phyloP scores from a whole-genome alignment of 2,329 filamentous ascomycete genomes.

The Xylaria hypoxylon region DNA sequence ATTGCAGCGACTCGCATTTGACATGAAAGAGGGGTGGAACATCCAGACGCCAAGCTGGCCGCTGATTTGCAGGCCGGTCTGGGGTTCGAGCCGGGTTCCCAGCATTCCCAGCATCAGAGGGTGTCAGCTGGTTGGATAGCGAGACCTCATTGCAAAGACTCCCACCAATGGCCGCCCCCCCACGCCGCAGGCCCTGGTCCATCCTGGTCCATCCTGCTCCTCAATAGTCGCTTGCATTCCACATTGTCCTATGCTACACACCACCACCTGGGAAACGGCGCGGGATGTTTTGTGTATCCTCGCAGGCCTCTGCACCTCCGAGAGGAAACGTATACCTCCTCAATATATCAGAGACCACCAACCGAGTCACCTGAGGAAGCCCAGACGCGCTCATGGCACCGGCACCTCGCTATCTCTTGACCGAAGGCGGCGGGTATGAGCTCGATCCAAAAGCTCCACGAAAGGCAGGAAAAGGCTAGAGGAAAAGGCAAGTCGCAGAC shows the following conservation, averaged over 20 bases:
- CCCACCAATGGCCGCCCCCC: slow-evolving; percentile 40
- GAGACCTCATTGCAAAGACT: slow-evolving; percentile 45
- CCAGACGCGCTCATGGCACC: slow-evolving; percentile 41
- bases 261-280: slow-evolving; percentile 49
- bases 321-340: slow-evolving; percentile 36
- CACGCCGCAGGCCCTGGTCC: slow-evolving; percentile 32
- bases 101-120: slow-evolving; percentile 37
- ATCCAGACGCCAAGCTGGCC: slow-evolving; percentile 43
- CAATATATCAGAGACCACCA: slow-evolving; percentile 47
- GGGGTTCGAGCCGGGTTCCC: slow-evolving; percentile 46
- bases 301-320: slow-evolving; percentile 49
- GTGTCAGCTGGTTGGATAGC: slow-evolving; percentile 55
- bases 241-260: slow-evolving; percentile 47
- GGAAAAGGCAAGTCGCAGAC: slow-evolving; percentile 43
- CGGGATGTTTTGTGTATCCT: slow-evolving; percentile 46
- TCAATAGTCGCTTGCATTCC: slow-evolving; percentile 40
- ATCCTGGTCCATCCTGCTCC: slow-evolving; percentile 37
- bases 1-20: slow-evolving; percentile 44
- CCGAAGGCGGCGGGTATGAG: slow-evolving; percentile 36
- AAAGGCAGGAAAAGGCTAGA: slow-evolving; percentile 27
- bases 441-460: slow-evolving; percentile 28
- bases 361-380: slow-evolving; percentile 52
- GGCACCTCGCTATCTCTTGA: slow-evolving; percentile 36
- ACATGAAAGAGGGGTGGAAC: slow-evolving; percentile 33
- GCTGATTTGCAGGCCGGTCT: slow-evolving; percentile 56